Conservation (phyloP, 1,284 basidiomycete species). For the Trichosporon faecale region DNA sequence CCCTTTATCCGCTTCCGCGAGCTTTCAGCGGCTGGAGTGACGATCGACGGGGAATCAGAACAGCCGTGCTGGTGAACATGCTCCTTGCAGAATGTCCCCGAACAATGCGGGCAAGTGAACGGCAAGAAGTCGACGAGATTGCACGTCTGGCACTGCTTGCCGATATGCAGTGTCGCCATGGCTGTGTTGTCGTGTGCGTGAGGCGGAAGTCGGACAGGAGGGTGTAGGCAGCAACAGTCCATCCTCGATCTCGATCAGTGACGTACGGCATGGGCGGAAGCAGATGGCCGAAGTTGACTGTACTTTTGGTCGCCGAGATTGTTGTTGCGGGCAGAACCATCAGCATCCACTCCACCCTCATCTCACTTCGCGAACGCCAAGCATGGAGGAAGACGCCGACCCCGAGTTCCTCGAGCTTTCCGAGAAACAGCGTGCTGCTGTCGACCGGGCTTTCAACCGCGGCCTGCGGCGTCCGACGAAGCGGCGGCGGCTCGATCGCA, state of each 20-base stretch:
- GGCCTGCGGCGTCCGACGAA: constrained; percentile 26
- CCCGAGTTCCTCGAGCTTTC: constrained; percentile 48
- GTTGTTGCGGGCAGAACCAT: neutral
- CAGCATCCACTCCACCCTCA: neutral
- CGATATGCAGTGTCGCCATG: constrained; percentile 41
- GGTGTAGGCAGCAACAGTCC: neutral
- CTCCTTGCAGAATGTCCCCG: constrained; percentile 31
- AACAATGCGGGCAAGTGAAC: constrained; percentile 35
- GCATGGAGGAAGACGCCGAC: constrained; percentile 31
- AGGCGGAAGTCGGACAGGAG: neutral
- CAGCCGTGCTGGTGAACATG: constrained; percentile 41
- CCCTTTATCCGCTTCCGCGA: constrained; percentile 21
- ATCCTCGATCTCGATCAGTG: neutral
- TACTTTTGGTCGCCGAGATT: constrained; percentile 1
- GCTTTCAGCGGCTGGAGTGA: neutral
- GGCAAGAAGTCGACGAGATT: constrained; percentile 46
- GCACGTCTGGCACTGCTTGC: constrained; percentile 36
- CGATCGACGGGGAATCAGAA: constrained; percentile 9
- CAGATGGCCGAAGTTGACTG: constrained; percentile 2
- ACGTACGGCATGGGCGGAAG: neutral
- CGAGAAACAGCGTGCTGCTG: constrained; percentile 27
- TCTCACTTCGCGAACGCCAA: neutral
- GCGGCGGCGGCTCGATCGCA: constrained; percentile 12
- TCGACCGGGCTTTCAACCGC: constrained; percentile 47
- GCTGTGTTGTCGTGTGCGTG: neutral